Conservation (phyloP, 352 stramenopile genomes). For the Globisporangium alternatum region DNA sequence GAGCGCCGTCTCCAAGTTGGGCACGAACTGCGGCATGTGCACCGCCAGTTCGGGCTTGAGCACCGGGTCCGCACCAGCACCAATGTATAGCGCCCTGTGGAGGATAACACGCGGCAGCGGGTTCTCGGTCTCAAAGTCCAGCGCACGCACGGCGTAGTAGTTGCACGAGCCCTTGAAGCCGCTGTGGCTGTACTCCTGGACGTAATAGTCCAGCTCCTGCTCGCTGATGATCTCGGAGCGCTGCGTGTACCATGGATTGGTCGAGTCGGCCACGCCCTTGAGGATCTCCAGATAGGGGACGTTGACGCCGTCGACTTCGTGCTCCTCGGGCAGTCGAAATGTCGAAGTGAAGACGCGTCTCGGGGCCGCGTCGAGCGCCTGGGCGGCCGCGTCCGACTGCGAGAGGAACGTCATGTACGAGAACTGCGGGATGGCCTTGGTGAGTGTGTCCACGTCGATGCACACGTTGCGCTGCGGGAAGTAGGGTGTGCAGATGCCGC, state of each 20-base stretch:
- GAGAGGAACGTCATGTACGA: conserved; percentile 38
- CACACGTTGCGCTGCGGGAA: conserved; percentile 29
- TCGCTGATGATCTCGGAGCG: conserved; percentile 37
- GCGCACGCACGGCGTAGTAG: conserved; percentile 36
- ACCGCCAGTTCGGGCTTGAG: conserved; percentile 46
- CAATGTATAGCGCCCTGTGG: conserved; percentile 45
- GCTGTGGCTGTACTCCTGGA: conserved; percentile 31
- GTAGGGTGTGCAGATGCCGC: conserved; percentile 59
- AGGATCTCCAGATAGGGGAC: conserved; percentile 30
- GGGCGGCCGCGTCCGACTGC: conserved; percentile 24
- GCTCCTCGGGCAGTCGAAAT: conserved; percentile 26
- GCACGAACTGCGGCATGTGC: conserved; percentile 32
- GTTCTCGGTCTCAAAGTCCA: conserved; percentile 45
- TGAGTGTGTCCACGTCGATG: conserved; percentile 28
- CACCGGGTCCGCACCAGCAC: conserved; percentile 29
- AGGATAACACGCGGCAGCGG: conserved; percentile 29
- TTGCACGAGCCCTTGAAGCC: conserved; percentile 34
- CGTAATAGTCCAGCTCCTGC: conserved; percentile 44
- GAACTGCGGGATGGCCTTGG: conserved; percentile 30
- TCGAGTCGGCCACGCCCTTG: conserved; percentile 17
- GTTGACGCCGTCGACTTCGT: conserved; percentile 15
- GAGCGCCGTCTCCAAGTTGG: conserved; percentile 12
- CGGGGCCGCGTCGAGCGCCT: conserved; percentile 29
- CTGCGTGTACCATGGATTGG: conserved; percentile 31
- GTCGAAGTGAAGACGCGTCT: conserved; percentile 33